A percentile compares a stretch with the other conserved stretches of the same genome.
Evolutionary conservation across 306 rosid genomes (phyloP).

Genomic region (Coriaria nepalensis): DNA sequence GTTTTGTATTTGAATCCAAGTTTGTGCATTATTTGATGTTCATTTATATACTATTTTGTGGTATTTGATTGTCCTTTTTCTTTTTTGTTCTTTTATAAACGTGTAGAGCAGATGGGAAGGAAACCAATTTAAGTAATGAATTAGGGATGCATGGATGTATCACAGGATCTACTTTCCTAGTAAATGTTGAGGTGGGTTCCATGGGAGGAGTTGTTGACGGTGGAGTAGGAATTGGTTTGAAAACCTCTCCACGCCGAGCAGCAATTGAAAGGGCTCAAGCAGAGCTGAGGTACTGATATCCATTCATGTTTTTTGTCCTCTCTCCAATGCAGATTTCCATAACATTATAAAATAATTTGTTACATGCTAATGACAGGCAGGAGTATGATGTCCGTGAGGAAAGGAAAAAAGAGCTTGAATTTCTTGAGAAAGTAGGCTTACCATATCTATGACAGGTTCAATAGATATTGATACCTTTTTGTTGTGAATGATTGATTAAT

Average conservation of each 20-base stretch:
- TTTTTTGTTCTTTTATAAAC: constrained; percentile 13
- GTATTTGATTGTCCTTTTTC: constrained; percentile 3
- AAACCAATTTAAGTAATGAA: constrained; percentile 27
- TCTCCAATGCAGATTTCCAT: constrained; percentile 1
- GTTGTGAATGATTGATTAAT: constrained; percentile 12
- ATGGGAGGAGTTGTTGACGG: constrained; percentile 99
- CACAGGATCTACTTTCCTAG: constrained; percentile 65
- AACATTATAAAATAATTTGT: constrained; percentile 10
- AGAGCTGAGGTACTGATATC: constrained; percentile 65
- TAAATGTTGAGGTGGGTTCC: constrained; percentile 99
- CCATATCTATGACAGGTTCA: no score
- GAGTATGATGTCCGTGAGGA: constrained; percentile 88
- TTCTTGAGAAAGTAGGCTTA: constrained; percentile 81
- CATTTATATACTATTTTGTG: background rate
- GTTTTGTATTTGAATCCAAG: no score
- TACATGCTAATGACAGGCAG: constrained; percentile 57
- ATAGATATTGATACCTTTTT: background rate
- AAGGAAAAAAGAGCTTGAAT: constrained; percentile 85
- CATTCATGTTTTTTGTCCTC: constrained; percentile 8
- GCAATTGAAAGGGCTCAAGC: constrained; percentile 92
- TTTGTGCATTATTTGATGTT: no score
- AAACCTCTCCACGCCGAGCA: constrained; percentile 85
- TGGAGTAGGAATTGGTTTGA: constrained; percentile 87
- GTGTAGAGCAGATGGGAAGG: constrained; percentile 42
- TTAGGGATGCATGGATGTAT: constrained; percentile 89